phyloP scores from a whole-genome alignment of 2,329 filamentous ascomycete genomes.

The Monosporascus sp. region DNA sequence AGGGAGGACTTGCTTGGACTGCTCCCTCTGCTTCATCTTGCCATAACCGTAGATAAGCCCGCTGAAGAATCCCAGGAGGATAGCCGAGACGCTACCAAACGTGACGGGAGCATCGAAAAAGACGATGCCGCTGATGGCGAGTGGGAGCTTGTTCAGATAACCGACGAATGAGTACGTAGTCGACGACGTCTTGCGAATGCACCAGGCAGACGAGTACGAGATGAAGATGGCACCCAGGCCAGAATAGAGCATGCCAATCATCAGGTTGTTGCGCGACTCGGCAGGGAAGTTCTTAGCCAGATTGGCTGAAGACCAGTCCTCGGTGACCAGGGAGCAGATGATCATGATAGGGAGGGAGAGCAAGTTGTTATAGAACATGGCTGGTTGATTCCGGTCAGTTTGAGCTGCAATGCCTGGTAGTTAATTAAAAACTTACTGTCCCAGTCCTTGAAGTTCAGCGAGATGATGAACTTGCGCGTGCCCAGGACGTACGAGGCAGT shows the following conservation, averaged over 20 bases:
- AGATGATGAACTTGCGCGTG: slow-evolving; percentile 98
- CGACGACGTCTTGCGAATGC: slow-evolving; percentile 92
- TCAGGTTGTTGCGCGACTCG: slow-evolving; percentile 70
- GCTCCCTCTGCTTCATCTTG: slow-evolving; percentile 73
- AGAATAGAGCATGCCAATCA: slow-evolving; percentile 89
- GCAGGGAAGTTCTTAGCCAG: slow-evolving; percentile 81
- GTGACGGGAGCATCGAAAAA: slow-evolving; percentile 96
- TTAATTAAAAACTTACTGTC: slow-evolving; percentile 98
- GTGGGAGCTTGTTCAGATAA: slow-evolving; percentile 94
- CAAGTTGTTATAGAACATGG: slow-evolving; percentile 99
- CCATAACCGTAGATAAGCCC: slow-evolving; percentile 86
- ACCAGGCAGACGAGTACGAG: slow-evolving; percentile 99
- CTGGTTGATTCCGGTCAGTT: slow-evolving; percentile 39
- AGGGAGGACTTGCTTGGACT: slow-evolving; percentile 61
- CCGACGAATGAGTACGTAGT: slow-evolving; percentile 99
- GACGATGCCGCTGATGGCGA: slow-evolving; percentile 84
- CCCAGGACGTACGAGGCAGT: slow-evolving; percentile 83
- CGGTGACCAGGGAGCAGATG: slow-evolving; percentile 71
- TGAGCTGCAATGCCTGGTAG: too few relatives aligned
- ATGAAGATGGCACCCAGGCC: slow-evolving; percentile 94
- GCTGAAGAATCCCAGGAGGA: slow-evolving; percentile 84
- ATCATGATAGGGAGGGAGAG: slow-evolving; percentile 91
- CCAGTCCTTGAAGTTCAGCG: slow-evolving; percentile 99
- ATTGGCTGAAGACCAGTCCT: slow-evolving; percentile 90
- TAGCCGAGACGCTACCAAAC: slow-evolving; percentile 85